These are phyloP conservation scores for Globisporangium spinosum DNA, from an alignment of 352 stramenopile genomes.

Conservation along the genomic window DNA sequence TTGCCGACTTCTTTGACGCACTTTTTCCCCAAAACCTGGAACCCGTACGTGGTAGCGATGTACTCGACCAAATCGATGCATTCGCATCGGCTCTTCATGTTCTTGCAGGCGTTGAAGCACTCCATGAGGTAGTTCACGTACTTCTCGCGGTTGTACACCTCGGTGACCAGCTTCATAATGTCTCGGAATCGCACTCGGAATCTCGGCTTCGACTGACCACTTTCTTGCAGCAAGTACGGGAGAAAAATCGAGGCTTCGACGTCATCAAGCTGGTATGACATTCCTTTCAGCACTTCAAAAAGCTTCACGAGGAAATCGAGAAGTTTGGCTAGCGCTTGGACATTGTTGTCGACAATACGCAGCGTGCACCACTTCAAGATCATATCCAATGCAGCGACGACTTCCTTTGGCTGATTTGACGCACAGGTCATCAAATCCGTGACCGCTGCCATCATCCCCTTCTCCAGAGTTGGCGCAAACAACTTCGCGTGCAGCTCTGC, in stretches of 20 bases:
- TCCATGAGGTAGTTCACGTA: constrained; percentile 72
- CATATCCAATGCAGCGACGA: constrained; percentile 65
- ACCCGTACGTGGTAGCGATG: constrained; percentile 58
- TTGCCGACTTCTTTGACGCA: constrained; percentile 80
- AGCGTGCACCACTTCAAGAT: constrained; percentile 86
- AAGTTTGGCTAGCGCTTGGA: constrained; percentile 79
- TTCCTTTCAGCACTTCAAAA: constrained; percentile 72
- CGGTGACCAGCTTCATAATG: constrained; percentile 75
- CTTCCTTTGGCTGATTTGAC: constrained; percentile 58
- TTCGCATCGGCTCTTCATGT: constrained; percentile 82
- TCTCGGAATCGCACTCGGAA: constrained; percentile 82
- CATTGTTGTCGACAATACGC: constrained; percentile 86
- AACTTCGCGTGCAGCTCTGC: constrained; percentile 71
- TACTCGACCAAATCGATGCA: constrained; percentile 83
- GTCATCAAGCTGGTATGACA: constrained; percentile 67
- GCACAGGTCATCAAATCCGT: constrained; percentile 69
- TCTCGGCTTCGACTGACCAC: constrained; percentile 76
- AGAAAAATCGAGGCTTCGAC: constrained; percentile 81
- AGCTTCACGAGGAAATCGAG: constrained; percentile 80
- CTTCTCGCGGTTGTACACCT: constrained; percentile 80
- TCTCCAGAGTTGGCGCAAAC: constrained; percentile 75
- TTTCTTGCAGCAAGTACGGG: constrained; percentile 81
- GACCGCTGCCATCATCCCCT: constrained; percentile 80
- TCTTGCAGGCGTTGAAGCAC: constrained; percentile 84
- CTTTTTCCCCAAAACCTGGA: constrained; percentile 65